phyloP scores from a whole-genome alignment of 352 stramenopile genomes.

The Chrysophaeum taylorii region DNA sequence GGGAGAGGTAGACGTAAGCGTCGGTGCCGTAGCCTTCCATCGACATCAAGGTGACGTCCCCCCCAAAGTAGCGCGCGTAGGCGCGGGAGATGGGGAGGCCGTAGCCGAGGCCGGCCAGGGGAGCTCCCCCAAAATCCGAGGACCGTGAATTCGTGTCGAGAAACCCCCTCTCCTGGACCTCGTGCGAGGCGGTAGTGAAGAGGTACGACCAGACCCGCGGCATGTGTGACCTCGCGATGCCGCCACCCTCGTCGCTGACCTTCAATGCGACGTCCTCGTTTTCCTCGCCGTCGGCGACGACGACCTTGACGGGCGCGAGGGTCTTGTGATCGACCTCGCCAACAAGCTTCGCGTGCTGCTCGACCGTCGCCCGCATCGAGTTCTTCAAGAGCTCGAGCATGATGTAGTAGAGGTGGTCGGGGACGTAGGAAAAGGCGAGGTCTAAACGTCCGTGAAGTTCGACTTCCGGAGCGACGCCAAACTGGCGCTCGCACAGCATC shows the following conservation, averaged over 20 bases:
- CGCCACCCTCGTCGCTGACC: slow-evolving; percentile 97
- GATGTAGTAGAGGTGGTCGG: slow-evolving; percentile 91
- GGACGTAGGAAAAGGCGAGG: slow-evolving; percentile 94
- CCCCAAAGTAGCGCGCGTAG: slow-evolving; percentile 99
- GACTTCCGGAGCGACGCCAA: slow-evolving; percentile 95
- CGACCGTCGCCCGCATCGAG: slow-evolving; percentile 92
- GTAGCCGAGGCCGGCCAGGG: slow-evolving; percentile 88
- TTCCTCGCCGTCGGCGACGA: slow-evolving; percentile 96
- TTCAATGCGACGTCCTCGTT: slow-evolving; percentile 99
- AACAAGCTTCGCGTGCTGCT: slow-evolving; percentile 47
- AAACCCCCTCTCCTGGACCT: slow-evolving; percentile 43
- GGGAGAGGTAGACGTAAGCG: slow-evolving; percentile 61
- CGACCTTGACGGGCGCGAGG: slow-evolving; percentile 95
- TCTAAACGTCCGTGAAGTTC: slow-evolving; percentile 93
- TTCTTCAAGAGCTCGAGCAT: slow-evolving; percentile 99
- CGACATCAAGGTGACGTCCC: slow-evolving; percentile 97
- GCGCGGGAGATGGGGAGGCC: slow-evolving; percentile 80
- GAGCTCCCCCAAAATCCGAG: slow-evolving; percentile 40
- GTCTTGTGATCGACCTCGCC: slow-evolving; percentile 88
- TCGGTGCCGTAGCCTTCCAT: slow-evolving; percentile 99
- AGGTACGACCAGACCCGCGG: slow-evolving; percentile 96
- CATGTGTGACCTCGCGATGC: slow-evolving; percentile 94
- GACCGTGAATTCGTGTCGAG: slow-evolving; percentile 47
- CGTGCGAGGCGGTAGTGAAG: slow-evolving; percentile 96
- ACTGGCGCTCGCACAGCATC: slow-evolving; percentile 97